Percentiles rank a stretch among this genome's conserved stretches.
Conservation (phyloP, 1,284 basidiomycete genomes). For the Blastosporella zonata region DNA sequence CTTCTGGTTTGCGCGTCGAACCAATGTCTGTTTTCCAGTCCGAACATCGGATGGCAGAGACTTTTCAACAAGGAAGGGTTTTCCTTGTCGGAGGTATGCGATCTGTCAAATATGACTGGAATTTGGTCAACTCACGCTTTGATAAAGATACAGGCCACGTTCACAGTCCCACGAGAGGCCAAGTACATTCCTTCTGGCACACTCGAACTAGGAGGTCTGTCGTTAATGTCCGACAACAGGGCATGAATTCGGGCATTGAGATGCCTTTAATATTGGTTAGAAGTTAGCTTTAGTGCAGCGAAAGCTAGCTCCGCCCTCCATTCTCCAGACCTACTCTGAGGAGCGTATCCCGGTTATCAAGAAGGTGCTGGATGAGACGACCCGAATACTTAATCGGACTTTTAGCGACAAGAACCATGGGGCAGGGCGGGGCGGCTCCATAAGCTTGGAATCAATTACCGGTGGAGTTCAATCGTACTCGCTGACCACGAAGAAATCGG, state of each 20-base stretch:
- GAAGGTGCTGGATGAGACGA: slow-evolving; percentile 30
- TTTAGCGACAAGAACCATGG: slow-evolving; percentile 22
- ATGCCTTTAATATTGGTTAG: slow-evolving; percentile 39
- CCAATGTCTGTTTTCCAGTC: too few relatives aligned
- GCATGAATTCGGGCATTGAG: slow-evolving; percentile 31
- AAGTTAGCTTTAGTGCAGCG: slow-evolving; percentile 44
- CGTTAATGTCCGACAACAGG: slow-evolving; percentile 8
- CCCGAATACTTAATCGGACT: slow-evolving; percentile 25
- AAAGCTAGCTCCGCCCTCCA: slow-evolving; percentile 28
- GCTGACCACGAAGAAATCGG: slow-evolving; percentile 31
- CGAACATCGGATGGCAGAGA: slow-evolving; percentile 24
- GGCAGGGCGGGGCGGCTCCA: slow-evolving; percentile 25
- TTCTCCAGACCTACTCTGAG: slow-evolving; percentile 39
- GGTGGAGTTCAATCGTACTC: slow-evolving; percentile 42
- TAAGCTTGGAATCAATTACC: slow-evolving; percentile 46
- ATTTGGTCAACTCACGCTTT: not conserved
- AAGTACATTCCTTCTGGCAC: slow-evolving; percentile 16
- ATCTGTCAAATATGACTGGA: not conserved
- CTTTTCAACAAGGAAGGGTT: slow-evolving; percentile 18
- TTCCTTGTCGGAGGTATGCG: slow-evolving; percentile 11
- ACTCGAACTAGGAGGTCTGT: not conserved
- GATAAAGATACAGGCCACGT: slow-evolving; percentile 38
- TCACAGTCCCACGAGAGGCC: slow-evolving; percentile 44
- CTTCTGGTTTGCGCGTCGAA: too few relatives aligned
- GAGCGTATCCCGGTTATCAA: slow-evolving; percentile 39